Percentiles rank a stretch among this genome's conserved stretches.
Evolutionary conservation across 208 protist genomes (phyloP).

Genomic region (Leishmania guyanensis): DNA sequence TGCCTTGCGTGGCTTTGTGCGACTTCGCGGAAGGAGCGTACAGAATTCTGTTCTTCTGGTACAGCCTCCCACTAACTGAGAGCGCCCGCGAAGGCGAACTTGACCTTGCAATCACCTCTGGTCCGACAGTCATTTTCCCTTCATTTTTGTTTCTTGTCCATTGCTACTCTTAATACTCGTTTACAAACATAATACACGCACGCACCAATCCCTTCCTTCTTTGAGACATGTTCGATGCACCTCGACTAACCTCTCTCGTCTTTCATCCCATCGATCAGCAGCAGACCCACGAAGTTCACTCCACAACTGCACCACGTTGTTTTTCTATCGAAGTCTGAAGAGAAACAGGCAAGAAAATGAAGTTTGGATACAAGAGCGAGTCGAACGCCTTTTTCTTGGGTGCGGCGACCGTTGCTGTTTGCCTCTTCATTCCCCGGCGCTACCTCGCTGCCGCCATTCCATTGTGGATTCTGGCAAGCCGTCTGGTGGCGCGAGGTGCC

Average conservation of each 20-base stretch:
- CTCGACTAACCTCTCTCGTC: not conserved
- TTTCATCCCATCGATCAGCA: not conserved
- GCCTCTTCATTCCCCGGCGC: not conserved
- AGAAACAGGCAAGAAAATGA: slow-evolving; percentile 21
- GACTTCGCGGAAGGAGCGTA: not conserved
- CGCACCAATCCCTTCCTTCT: not conserved
- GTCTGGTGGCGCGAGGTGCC: slow-evolving; percentile 55
- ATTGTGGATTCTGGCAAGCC: slow-evolving; percentile 45
- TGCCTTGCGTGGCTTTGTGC: not conserved
- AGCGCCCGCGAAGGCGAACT: not conserved
- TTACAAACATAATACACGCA: not conserved
- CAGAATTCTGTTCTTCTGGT: slow-evolving; percentile 4
- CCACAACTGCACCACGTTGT: not conserved
- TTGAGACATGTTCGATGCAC: no score
- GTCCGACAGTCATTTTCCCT: not conserved
- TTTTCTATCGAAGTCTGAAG: not conserved
- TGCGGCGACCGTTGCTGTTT: not conserved
- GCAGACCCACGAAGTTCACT: not conserved
- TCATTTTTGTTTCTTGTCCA: not conserved
- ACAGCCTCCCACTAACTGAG: not conserved
- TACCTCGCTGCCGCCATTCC: slow-evolving; percentile 14
- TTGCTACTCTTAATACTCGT: not conserved
- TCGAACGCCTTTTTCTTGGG: slow-evolving; percentile 24
- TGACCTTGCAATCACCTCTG: not conserved
- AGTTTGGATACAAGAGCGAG: slow-evolving; percentile 77